Conservation (phyloP, 108 stramenopile species). For the Ochromonas danica region DNA sequence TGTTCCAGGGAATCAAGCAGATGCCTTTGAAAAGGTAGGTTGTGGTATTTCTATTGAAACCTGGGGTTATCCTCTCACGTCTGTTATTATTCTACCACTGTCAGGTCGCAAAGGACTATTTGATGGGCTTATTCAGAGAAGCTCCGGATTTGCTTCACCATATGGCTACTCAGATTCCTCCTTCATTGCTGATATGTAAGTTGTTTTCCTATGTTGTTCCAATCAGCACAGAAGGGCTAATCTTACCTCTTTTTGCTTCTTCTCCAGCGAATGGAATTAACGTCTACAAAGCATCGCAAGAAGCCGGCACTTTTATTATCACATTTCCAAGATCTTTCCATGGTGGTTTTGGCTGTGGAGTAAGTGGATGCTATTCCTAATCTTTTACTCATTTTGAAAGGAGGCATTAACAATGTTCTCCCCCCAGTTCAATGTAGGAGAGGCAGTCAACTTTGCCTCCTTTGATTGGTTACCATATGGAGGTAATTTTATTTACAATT, state of each 20-base stretch:
- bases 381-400: neutral
- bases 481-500: constrained; percentile 66
- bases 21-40: constrained; percentile 31
- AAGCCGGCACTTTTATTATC: constrained; percentile 82
- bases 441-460: constrained; percentile 83
- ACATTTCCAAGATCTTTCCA: constrained; percentile 96
- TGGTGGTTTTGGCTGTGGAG: constrained; percentile 86
- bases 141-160: constrained; percentile 55
- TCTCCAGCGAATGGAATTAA: constrained; percentile 70
- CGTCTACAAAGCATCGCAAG: constrained; percentile 80
- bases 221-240: no score
- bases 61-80: neutral
- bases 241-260: neutral
- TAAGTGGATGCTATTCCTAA: neutral
- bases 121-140: constrained; percentile 70
- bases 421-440: constrained; percentile 83
- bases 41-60: neutral
- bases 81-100: neutral
- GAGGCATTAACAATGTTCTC: neutral
- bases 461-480: constrained; percentile 90
- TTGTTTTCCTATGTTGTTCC: no score
- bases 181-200: constrained; percentile 63
- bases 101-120: constrained; percentile 49
- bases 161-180: constrained; percentile 84
- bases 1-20: constrained; percentile 53